A percentile compares a stretch with the other conserved stretches of the same genome.
Evolutionary conservation across 257 asterid species (phyloP).

Genomic region (Cynanchum wilfordii): DNA sequence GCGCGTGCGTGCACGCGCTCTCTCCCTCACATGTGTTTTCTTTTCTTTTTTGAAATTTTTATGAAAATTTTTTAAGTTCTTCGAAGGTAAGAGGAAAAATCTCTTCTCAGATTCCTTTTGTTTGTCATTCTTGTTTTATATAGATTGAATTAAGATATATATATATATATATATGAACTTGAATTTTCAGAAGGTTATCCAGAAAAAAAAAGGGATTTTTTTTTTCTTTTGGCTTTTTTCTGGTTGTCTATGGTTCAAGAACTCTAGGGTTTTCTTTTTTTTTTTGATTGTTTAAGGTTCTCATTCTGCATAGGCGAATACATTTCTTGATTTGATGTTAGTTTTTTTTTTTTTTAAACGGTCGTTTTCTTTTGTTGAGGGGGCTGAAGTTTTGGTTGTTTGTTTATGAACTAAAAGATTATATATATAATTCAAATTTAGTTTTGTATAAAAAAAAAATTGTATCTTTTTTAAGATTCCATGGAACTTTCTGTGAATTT

Average conservation of each 20-base stretch:
- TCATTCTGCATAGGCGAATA: background rate
- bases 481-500: background rate
- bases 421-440: background rate
- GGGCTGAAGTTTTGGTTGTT: background rate
- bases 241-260: background rate
- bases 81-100: background rate
- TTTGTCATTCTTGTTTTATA: background rate
- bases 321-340: background rate
- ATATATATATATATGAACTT: background rate
- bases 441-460: background rate
- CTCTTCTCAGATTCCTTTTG: no score
- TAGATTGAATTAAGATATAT: background rate
- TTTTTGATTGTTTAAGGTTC: background rate
- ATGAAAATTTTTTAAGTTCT: background rate
- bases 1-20: slow-evolving; percentile 8
- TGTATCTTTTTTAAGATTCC: background rate
- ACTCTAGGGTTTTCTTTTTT: background rate
- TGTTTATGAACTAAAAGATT: background rate
- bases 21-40: background rate
- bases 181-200: background rate
- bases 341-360: background rate
- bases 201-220: background rate
- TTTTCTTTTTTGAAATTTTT: no score
- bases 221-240: background rate
- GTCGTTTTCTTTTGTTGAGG: background rate